Conservation (phyloP, 306 rosid genomes). For the Trifolium pratense region DNA sequence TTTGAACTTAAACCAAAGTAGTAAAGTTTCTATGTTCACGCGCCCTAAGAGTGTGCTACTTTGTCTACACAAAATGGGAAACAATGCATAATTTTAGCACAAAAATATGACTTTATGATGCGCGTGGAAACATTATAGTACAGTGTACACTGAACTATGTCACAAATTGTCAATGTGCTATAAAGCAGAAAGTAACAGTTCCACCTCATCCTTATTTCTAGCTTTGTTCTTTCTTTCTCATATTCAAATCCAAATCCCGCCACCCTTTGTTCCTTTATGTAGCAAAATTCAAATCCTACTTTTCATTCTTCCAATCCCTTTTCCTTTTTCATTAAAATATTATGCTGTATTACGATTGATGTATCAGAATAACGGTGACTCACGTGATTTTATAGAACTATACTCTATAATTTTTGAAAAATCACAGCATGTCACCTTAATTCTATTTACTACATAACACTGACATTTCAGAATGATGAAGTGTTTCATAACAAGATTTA, state of each 20-base stretch:
- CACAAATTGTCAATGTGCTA: slow-evolving; percentile 28
- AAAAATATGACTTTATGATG: slow-evolving; percentile 55
- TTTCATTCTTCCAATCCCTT: slow-evolving; percentile 31
- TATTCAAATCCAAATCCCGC: slow-evolving; percentile 94
- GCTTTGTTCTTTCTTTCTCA: slow-evolving; percentile 22
- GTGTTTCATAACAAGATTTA: too few relatives aligned
- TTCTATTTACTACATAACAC: too few relatives aligned
- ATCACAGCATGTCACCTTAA: too few relatives aligned
- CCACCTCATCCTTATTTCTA: not conserved
- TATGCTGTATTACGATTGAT: too few relatives aligned
- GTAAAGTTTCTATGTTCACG: slow-evolving; percentile 13
- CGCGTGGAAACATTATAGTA: slow-evolving; percentile 59
- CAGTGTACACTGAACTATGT: slow-evolving; percentile 47
- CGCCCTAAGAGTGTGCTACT: slow-evolving; percentile 45
- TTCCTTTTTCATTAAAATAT: not conserved
- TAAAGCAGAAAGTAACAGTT: slow-evolving; percentile 1
- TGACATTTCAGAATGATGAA: too few relatives aligned
- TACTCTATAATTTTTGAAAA: too few relatives aligned
- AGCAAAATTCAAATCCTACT: slow-evolving; percentile 60
- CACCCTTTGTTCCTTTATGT: slow-evolving; percentile 32
- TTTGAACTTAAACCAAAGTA: slow-evolving; percentile 21
- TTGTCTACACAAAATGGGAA: slow-evolving; percentile 40
- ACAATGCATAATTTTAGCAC: slow-evolving; percentile 31
- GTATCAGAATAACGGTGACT: too few relatives aligned
- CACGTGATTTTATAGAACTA: too few relatives aligned